A percentile compares a stretch with the other conserved stretches of the same genome.
These are phyloP conservation scores for Penicillium sp. DNA, from an alignment of 2,329 filamentous ascomycete species.

Conservation along the genomic window DNA sequence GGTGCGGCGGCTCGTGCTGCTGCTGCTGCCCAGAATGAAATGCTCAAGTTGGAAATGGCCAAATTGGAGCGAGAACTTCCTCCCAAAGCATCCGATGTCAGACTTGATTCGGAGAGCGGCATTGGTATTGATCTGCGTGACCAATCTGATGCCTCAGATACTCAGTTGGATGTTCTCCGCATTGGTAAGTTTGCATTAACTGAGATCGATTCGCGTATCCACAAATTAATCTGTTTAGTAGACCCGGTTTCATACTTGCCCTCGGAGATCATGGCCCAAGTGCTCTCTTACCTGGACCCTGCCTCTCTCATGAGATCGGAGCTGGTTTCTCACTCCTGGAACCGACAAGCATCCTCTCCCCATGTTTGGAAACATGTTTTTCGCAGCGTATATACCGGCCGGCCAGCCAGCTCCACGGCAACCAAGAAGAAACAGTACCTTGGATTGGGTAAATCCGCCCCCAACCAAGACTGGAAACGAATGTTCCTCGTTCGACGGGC, in stretches of 20 bases:
- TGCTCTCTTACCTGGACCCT: conserved; percentile 65
- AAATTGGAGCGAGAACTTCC: conserved; percentile 35
- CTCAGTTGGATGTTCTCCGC: conserved; percentile 42
- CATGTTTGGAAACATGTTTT: conserved; percentile 69
- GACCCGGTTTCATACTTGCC: conserved; percentile 62
- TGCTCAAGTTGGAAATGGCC: conserved; percentile 28
- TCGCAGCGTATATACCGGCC: conserved; percentile 56
- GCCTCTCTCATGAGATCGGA: conserved; percentile 59
- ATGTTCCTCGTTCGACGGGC: conserved; percentile 79
- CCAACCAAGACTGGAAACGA: conserved; percentile 79
- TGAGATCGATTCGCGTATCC: background rate
- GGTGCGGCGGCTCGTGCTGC: conserved; percentile 53
- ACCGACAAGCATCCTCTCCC: conserved; percentile 57
- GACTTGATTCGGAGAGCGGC: conserved; percentile 53
- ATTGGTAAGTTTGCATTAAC: conserved; percentile 33
- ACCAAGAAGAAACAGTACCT: conserved; percentile 54
- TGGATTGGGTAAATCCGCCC: conserved; percentile 58
- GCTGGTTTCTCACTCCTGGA: conserved; percentile 62
- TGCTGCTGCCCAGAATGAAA: conserved; percentile 55
- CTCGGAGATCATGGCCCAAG: conserved; percentile 61
- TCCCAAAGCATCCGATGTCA: conserved; percentile 34
- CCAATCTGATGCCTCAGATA: conserved; percentile 39
- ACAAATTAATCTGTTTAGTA: conserved; percentile 23
- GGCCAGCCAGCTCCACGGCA: conserved; percentile 40
- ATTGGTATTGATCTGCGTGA: conserved; percentile 52